These are phyloP conservation scores for Gelatoporia subvermispora DNA, from an alignment of 768 basidiomycete species.

Conservation along the genomic window DNA sequence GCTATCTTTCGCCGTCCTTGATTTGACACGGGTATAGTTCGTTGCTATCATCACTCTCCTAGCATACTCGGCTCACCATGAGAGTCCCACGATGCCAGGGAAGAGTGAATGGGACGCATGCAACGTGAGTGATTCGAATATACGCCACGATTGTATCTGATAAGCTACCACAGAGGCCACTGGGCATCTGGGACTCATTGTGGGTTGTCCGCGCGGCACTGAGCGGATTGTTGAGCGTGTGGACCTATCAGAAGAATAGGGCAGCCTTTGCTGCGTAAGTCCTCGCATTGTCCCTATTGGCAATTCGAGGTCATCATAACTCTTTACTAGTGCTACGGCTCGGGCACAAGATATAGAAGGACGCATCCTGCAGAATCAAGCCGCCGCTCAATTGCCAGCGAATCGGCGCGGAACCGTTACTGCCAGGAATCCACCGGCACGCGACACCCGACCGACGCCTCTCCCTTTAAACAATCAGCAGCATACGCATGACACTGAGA, in stretches of 20 bases:
- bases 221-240: conserved; percentile 45
- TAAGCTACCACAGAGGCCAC: conserved; percentile 33
- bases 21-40: conserved; percentile 33
- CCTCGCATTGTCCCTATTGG: background rate
- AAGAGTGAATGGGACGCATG: conserved; percentile 60
- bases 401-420: too few species aligned
- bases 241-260: conserved; percentile 44
- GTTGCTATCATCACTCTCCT: conserved; percentile 47
- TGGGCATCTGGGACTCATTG: conserved; percentile 63
- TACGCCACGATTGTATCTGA: too few species aligned
- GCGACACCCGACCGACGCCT: too few species aligned
- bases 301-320: background rate
- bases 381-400: too few species aligned
- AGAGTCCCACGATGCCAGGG: conserved; percentile 37
- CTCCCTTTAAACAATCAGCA: too few species aligned
- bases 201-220: conserved; percentile 55
- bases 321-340: too few species aligned
- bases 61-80: conserved; percentile 39
- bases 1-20: background rate
- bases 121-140: too few species aligned
- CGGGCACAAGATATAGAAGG: too few species aligned
- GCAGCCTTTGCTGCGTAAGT: conserved; percentile 13
- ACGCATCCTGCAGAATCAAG: too few species aligned
- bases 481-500: background rate
- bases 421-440: too few species aligned